phyloP scores from a whole-genome alignment of 129 eudicot species.

The Silybum marianum region DNA sequence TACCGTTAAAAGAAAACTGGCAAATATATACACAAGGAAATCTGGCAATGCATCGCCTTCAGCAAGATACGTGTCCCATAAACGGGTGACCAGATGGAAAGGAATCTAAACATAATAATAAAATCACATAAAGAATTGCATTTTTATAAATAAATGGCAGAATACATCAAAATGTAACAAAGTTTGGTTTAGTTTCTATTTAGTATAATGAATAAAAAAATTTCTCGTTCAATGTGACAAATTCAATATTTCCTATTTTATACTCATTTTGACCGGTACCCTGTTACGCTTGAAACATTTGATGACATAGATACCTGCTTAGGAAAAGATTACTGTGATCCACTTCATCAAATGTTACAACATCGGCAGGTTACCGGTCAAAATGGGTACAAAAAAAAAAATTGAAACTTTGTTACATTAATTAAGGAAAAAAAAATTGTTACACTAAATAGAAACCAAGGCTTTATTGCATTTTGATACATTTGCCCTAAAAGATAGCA shows the following conservation, averaged over 20 bases:
- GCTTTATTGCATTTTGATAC: background rate
- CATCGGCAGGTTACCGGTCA: background rate
- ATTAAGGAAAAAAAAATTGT: background rate
- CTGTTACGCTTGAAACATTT: background rate
- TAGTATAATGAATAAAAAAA: background rate
- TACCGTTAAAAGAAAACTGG: constrained; percentile 82
- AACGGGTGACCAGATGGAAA: constrained; percentile 74
- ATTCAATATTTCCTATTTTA: background rate
- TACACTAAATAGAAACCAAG: background rate
- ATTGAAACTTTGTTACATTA: background rate
- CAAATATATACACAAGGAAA: constrained; percentile 78
- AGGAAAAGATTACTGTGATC: background rate
- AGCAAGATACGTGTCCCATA: constrained; percentile 94
- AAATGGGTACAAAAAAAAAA: background rate
- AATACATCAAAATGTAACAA: background rate
- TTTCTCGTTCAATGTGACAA: background rate
- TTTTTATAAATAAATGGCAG: background rate
- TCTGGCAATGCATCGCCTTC: constrained; percentile 90
- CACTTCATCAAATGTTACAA: background rate
- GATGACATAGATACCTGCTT: background rate
- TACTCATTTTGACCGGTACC: background rate
- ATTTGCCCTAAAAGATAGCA: background rate
- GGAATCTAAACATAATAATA: constrained; percentile 53
- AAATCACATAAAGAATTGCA: background rate
- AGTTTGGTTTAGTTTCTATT: background rate